Evolutionary conservation across 176 grass and related monocot species (phyloP).

Genomic region (Carex scoparia): DNA sequence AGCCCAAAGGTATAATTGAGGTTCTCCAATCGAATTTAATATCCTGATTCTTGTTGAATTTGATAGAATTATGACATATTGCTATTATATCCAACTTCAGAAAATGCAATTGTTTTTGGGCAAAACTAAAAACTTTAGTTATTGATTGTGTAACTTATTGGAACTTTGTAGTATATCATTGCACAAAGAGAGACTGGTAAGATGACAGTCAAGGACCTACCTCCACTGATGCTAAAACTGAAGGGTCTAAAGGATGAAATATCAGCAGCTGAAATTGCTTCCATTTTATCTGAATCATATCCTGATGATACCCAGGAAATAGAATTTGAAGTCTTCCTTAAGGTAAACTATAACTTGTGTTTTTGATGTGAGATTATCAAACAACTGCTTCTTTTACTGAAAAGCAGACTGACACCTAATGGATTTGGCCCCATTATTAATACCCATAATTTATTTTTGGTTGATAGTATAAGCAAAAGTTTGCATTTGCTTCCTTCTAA

Average conservation of each 20-base stretch:
- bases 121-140: not conserved
- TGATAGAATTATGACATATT: not conserved
- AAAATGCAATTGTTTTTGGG: not conserved
- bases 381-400: not conserved
- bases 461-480: not conserved
- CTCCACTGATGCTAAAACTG: constrained; percentile 71
- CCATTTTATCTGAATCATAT: constrained; percentile 52
- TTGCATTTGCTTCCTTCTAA: not conserved
- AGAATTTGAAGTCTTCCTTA: constrained; percentile 84
- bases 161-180: constrained; percentile 53
- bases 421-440: not conserved
- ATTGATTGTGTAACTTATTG: not conserved
- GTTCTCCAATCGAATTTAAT: not conserved
- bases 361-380: not conserved
- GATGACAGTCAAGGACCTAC: constrained; percentile 69
- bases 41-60: not conserved
- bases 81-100: not conserved
- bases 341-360: constrained; percentile 27
- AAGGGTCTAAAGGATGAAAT: constrained; percentile 68
- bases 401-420: not conserved
- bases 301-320: constrained; percentile 64
- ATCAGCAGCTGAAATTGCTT: constrained; percentile 58
- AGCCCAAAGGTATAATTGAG: not conserved
- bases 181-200: constrained; percentile 60
- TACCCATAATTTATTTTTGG: not conserved